These are phyloP conservation scores for Thraustochytrium sp. DNA, from an alignment of 352 stramenopile species.

Conservation along the genomic window DNA sequence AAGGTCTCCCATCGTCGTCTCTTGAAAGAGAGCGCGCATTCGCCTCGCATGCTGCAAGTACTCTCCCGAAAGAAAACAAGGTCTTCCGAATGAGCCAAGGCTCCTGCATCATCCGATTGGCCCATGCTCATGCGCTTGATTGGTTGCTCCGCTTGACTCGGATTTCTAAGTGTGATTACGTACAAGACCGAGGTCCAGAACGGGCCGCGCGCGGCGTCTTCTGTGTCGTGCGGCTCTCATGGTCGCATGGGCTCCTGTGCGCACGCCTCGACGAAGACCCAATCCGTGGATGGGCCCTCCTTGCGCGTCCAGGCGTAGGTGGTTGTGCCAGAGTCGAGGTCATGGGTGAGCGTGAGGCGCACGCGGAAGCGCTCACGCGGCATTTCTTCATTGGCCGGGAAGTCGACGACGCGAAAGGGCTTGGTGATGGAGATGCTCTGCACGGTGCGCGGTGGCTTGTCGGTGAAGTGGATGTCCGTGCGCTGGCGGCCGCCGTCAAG, in stretches of 20 bases:
- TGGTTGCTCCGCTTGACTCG: too few relatives aligned
- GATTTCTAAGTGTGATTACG: too few relatives aligned
- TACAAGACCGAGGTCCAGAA: too few relatives aligned
- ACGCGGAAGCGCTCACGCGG: neutral
- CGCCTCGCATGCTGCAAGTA: too few relatives aligned
- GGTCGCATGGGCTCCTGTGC: neutral
- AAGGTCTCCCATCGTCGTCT: too few relatives aligned
- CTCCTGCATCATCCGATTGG: too few relatives aligned
- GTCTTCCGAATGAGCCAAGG: too few relatives aligned
- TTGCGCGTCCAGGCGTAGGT: conserved; percentile 28
- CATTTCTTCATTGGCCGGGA: neutral
- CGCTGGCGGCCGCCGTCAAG: conserved; percentile 21
- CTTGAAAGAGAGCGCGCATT: too few relatives aligned
- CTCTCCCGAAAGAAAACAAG: too few relatives aligned
- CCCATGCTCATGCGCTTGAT: too few relatives aligned
- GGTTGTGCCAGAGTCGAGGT: neutral
- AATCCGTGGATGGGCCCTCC: neutral
- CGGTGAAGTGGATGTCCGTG: neutral
- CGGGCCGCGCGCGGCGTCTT: too few relatives aligned
- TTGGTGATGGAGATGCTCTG: conserved; percentile 16
- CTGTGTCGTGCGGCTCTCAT: neutral
- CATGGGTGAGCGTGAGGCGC: neutral
- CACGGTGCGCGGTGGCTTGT: neutral
- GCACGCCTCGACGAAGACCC: conserved; percentile 3
- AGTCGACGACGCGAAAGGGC: conserved; percentile 24